Evolutionary conservation across 2,329 filamentous ascomycete species (phyloP), one percentile per base, ranked within the genome.

Genomic region (Xylaria sp.): DNA sequence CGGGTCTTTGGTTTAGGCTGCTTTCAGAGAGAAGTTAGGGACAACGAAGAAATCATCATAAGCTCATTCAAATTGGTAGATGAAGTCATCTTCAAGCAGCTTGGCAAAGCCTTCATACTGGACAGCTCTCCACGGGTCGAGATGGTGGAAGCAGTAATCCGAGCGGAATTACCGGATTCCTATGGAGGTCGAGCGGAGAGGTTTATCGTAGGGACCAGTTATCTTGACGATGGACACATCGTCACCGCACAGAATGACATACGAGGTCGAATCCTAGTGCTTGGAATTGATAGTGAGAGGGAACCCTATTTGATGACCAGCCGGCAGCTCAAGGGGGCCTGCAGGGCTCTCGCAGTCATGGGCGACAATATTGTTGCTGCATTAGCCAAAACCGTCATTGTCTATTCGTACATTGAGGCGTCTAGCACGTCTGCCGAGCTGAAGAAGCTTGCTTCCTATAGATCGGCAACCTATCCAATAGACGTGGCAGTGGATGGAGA

Each of bases 121-220:
- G 81, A 85, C 12, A 78, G 77, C 8, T 81, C 81, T 0, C 79
- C 80, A 1, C 80, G 81, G 1, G 74, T 84, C 2, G 96, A 99
- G 80, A 83, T 98, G 55, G 89, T 98, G 3, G 96, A 98, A 80
- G 90, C 91, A 70, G 90, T 97, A 8, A 90, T 97, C 67, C 89
- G 93, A 41, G 91, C 93, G 6, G 88, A 93, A 73, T 85, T 98
- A 13, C 85, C 87, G 2, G 90, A 84, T 74, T 82, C 82, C 3
- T 83, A 82, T 51, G 89, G 89, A 10, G 82, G 85, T 34, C 78
- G 81, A 5, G 87, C 86, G 0, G 94, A 98, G 78, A 86, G 94
- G 51, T 98, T 98, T 76, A 84, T 98, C n/a, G 88, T 98, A 7
- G 96, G 96, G 7, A 98, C 96, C 0, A 92, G 92, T 65, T 94